Conservation (phyloP, 768 basidiomycete genomes). For the Suillus clintonianus region DNA sequence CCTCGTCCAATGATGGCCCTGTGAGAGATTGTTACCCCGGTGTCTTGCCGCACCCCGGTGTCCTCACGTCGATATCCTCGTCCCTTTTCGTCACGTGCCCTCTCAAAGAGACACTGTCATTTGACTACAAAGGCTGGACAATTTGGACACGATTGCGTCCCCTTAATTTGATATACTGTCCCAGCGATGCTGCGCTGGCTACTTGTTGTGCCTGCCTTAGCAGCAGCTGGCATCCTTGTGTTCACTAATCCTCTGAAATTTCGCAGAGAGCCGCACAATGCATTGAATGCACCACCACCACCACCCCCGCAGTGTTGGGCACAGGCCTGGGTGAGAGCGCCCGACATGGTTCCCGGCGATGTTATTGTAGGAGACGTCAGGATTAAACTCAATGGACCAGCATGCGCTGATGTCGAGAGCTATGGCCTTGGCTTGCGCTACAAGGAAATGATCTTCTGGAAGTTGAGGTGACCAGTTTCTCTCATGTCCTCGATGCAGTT, state of each 20-base stretch:
- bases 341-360: not conserved
- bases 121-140: not conserved
- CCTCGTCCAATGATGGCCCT: not conserved
- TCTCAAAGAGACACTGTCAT: not conserved
- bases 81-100: not conserved
- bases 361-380: slow-evolving; percentile 3
- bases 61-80: not conserved
- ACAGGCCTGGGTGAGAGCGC: slow-evolving; percentile 5
- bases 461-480: not conserved
- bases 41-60: not conserved
- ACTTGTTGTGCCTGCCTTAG: not conserved
- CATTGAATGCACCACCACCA: no score
- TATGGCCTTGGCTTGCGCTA: not conserved
- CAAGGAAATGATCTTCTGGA: slow-evolving; percentile 3
- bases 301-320: not conserved
- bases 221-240: not conserved
- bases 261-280: not conserved
- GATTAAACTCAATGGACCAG: not conserved
- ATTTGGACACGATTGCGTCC: not conserved
- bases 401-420: not conserved
- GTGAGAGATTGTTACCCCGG: not conserved
- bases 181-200: not conserved
- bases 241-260: not conserved
- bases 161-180: not conserved
- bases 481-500: not conserved